phyloP scores from a whole-genome alignment of 768 basidiomycete species.

The Rhodotorula babjevae region DNA sequence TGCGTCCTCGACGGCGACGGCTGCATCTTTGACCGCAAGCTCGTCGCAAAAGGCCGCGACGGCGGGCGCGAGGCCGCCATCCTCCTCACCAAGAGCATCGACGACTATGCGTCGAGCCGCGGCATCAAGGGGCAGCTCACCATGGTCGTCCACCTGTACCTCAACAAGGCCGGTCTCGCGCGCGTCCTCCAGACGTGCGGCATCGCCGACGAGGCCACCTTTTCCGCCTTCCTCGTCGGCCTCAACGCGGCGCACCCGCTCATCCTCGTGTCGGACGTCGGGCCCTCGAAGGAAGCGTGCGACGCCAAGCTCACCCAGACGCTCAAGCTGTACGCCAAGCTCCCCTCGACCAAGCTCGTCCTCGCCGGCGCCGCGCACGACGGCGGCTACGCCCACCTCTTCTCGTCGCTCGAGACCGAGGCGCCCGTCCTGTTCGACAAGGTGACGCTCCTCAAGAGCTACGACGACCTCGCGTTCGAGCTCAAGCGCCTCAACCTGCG shows the following conservation, averaged over 20 bases:
- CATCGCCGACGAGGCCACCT: conserved; percentile 19
- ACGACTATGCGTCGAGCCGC: conserved; percentile 14
- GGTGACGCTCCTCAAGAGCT: conserved; percentile 24
- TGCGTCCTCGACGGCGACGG: conserved; percentile 36
- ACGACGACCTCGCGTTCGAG: conserved; percentile 27
- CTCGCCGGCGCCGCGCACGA: conserved; percentile 34
- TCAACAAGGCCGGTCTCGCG: conserved; percentile 11
- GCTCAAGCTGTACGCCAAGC: conserved; percentile 17
- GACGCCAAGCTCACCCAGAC: conserved; percentile 28
- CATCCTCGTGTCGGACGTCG: conserved; percentile 34
- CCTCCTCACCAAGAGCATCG: conserved; percentile 9
- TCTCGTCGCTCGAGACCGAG: conserved; percentile 19
- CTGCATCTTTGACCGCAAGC: conserved; percentile 28
- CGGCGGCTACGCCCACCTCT: conserved; percentile 32
- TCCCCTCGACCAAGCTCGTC: conserved; percentile 31
- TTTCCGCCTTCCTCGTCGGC: conserved; percentile 23
- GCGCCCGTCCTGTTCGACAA: conserved; percentile 9
- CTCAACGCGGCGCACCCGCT: conserved; percentile 26
- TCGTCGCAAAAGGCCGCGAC: conserved; percentile 26
- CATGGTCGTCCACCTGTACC: conserved; percentile 19
- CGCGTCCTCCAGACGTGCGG: conserved; percentile 10
- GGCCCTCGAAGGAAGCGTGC: conserved; percentile 27
- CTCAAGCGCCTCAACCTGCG: conserved; percentile 27
- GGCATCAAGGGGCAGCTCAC: conserved; percentile 5
- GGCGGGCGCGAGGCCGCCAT: conserved; percentile 27